Evolutionary conservation across 805 yeast species (phyloP), one percentile per base, ranked within the genome.

Genomic region (Yarrowia yakushimensis): DNA sequence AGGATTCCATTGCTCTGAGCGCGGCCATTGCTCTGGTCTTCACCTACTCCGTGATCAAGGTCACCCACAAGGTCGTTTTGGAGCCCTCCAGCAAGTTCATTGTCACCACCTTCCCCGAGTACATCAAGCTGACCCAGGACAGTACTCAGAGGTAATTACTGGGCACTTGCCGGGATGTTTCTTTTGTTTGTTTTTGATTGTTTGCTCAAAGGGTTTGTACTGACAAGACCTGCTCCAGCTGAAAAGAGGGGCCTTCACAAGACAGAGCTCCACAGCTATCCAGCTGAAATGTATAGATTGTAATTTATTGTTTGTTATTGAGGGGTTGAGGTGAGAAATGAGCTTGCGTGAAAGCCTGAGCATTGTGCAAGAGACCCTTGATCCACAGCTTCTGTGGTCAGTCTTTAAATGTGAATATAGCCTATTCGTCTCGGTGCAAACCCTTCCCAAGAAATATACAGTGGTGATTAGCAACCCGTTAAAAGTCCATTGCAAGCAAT

Each of bases 281-380:
- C 55, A 48, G 55, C 55, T 48, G 55, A 45, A 45, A 48, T 48
- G 55, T 48, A 48, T 48, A 48, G 55, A 48, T 48, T 48, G 55
- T 48, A 48, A 48, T 48, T 48, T 48, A 48, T 48, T 48, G 55
- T 31, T 46, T 46, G 54, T 46, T 46, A 46, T 46, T 30, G 28
- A 43, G 45, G n/a, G 12, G 9, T 25, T 4, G 27, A 25, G 28
- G 4, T 4, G 48, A 17, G 28, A 41, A 12, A 3, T 8, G n/a
- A 20, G 23, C 3, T 17, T 22, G 17, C 15, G 15, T 37, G 42
- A 23, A 23, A 41, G 46, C 30, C 46, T 41, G 30, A 30, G 8
- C n/a, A 41, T 23, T 23, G 23, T 41, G 46, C 46, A 41, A 4
- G 22, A 28, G 20, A 7, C 13, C 43, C 25, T 8, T n/a, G n/a